Evolutionary conservation across 495 filamentous ascomycete species (phyloP).

Genomic region (Filosporella fistucella): DNA sequence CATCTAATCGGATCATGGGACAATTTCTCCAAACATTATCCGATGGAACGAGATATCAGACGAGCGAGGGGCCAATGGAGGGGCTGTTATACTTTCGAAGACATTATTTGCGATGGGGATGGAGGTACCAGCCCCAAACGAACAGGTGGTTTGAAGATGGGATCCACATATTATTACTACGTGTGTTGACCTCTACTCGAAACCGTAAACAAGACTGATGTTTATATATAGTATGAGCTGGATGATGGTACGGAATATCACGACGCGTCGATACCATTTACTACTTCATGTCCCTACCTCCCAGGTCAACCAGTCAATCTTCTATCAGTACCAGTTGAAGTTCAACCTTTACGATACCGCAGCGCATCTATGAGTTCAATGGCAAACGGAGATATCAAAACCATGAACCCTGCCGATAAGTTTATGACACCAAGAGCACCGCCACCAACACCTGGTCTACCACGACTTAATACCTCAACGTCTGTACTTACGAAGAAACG

Average conservation of each 20-base stretch:
- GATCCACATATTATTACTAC: constrained; percentile 92
- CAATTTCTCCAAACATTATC: constrained; percentile 74
- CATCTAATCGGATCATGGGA: constrained; percentile 90
- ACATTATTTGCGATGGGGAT: constrained; percentile 80
- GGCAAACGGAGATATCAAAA: constrained; percentile 51
- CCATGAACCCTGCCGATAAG: constrained; percentile 74
- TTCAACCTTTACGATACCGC: constrained; percentile 42
- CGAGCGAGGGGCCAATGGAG: constrained; percentile 71
- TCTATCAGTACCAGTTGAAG: constrained; percentile 70
- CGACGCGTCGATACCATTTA: constrained; percentile 64
- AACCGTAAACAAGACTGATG: constrained; percentile 19
- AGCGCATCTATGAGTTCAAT: constrained; percentile 48
- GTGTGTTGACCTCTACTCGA: constrained; percentile 45
- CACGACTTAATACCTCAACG: constrained; percentile 54
- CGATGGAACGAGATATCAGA: constrained; percentile 71
- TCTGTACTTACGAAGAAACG: constrained; percentile 41
- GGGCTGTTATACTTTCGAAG: constrained; percentile 77
- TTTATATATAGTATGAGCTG: constrained; percentile 61
- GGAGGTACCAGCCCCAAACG: constrained; percentile 49
- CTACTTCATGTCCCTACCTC: constrained; percentile 76
- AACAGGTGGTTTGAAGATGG: constrained; percentile 82
- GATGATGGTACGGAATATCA: constrained; percentile 70
- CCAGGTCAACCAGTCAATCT: constrained; percentile 84
- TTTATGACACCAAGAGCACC: constrained; percentile 66
- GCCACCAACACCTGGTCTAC: constrained; percentile 31